A percentile compares a stretch with the other conserved stretches of the same genome.
These are phyloP conservation scores for Penicillium paradoxum DNA, from an alignment of 495 filamentous ascomycete genomes.

Conservation along the genomic window DNA sequence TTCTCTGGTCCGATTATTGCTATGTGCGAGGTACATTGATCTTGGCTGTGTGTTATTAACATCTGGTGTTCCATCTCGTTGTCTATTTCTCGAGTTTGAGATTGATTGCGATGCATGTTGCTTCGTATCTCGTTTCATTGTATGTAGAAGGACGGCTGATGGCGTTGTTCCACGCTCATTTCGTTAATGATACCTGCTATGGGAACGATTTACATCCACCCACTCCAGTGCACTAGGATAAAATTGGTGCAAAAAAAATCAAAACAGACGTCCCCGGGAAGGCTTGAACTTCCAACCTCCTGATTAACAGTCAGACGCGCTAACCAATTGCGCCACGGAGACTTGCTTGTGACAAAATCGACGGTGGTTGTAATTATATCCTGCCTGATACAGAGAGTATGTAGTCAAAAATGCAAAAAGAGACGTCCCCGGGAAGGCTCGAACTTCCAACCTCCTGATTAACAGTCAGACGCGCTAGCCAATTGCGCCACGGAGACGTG, in stretches of 20 bases:
- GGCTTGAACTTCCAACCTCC: slow-evolving; percentile 46
- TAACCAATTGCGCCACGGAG: slow-evolving; percentile 45
- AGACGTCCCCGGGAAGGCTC: slow-evolving; percentile 40
- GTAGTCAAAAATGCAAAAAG: slow-evolving; percentile 10
- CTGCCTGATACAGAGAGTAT: neutral
- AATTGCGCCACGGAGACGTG: slow-evolving; percentile 44
- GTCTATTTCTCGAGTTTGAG: too few species aligned
- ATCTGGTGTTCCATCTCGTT: too few species aligned
- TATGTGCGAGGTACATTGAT: too few species aligned
- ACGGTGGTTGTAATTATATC: neutral
- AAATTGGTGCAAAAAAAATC: neutral
- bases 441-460: slow-evolving; percentile 49
- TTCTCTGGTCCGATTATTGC: neutral
- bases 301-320: slow-evolving; percentile 48
- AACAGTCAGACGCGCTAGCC: slow-evolving; percentile 50
- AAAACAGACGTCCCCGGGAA: slow-evolving; percentile 29
- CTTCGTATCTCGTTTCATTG: too few species aligned
- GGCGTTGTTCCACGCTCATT: too few species aligned
- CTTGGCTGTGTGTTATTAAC: too few species aligned
- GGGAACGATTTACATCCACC: too few species aligned
- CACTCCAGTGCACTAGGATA: too few species aligned
- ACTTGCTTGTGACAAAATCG: slow-evolving; percentile 8
- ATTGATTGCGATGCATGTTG: too few species aligned
- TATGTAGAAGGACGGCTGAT: too few species aligned
- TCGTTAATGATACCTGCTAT: too few species aligned